Evolutionary conservation across 257 asterid species (phyloP).

Genomic region (Jacaranda copaia): DNA sequence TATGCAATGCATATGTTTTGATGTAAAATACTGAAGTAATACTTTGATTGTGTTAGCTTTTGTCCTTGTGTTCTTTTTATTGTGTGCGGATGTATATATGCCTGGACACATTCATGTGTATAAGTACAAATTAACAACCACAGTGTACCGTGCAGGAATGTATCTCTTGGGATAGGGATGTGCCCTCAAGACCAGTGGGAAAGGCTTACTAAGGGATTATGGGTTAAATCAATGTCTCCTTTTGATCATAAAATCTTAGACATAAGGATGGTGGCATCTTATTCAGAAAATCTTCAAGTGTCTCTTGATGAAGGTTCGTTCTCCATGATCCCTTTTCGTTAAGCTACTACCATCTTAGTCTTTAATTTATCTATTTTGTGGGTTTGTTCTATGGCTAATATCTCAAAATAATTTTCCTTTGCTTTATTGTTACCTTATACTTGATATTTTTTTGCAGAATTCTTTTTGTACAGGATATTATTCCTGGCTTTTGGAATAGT

Average conservation of each 20-base stretch:
- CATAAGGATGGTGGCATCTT: conserved; percentile 62
- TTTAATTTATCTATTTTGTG: not conserved
- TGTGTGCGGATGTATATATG: not conserved
- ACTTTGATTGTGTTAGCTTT: conserved; percentile 1
- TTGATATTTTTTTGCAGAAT: conserved; percentile 60
- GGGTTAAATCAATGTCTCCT: conserved; percentile 89
- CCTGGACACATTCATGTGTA: conserved; percentile 22
- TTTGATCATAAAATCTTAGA: conserved; percentile 84
- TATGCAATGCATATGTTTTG: not conserved
- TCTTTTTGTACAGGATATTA: conserved; percentile 61
- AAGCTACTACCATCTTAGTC: conserved; percentile 7
- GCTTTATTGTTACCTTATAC: conserved; percentile 12
- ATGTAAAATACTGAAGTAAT: conserved; percentile 19
- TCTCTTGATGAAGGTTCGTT: conserved; percentile 85
- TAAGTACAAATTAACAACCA: conserved; percentile 26
- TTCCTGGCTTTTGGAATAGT: conserved; percentile 74
- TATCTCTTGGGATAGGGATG: conserved; percentile 81
- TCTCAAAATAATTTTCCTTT: conserved; percentile 8
- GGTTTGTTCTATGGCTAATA: not conserved
- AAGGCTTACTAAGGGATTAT: conserved; percentile 67
- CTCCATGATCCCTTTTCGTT: conserved; percentile 14
- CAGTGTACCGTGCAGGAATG: conserved; percentile 61
- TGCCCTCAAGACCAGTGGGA: conserved; percentile 83
- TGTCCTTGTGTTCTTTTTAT: not conserved
- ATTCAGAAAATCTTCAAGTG: conserved; percentile 63